Base-by-base conservation (phyloP, 495 filamentous ascomycete species). In the Tetracladium marchalianum region DNA sequence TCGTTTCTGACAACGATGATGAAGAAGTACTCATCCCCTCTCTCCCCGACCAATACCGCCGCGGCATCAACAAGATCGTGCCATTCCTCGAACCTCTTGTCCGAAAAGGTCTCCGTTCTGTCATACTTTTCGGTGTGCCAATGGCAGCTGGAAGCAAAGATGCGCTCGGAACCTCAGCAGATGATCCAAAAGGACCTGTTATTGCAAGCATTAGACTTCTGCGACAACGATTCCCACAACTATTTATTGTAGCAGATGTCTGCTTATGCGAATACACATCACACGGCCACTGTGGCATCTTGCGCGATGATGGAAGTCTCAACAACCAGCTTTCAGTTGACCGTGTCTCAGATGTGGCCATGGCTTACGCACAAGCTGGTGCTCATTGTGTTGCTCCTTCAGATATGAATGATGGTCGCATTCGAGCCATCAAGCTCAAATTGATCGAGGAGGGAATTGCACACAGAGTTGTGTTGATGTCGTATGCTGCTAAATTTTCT, bases 261-360 rank as follows among this genome's bases (percentile, higher is more conserved):
- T 97, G 92, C 62, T 81, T 98, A 4, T 98, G 92, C 72, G 92
- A 98, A 64, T 98, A 98, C 66, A 97, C 92, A 6, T 90, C 85
- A n/a, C 92, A 98, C 60, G 92, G 92, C 37, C 92, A 98, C 67
- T 98, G 92, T 61, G 92, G 93, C 37, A 94, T 98, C 52, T 72
- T 97, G 18, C 76, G 86, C 36, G 86, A 95, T 53, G 92, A 98
- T 62, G 89, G 87, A 35, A 82, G 77, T 47, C 75, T 98, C 24
- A 94, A 97, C 74, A 97, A 98, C 61, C 73, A 77, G 22, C 75
- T 90, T 39, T 93, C 87, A 31, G 87, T 96, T 27, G 88, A 96
- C 52, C 82, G 92, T 34, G 90, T 98, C 54, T 86, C 84, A 12
- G 87, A 95, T 63, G 90, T 94, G 13, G 89, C 92, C 12, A 70